Conservation (phyloP, 768 basidiomycete species). For the Favolaschia claudopus region DNA sequence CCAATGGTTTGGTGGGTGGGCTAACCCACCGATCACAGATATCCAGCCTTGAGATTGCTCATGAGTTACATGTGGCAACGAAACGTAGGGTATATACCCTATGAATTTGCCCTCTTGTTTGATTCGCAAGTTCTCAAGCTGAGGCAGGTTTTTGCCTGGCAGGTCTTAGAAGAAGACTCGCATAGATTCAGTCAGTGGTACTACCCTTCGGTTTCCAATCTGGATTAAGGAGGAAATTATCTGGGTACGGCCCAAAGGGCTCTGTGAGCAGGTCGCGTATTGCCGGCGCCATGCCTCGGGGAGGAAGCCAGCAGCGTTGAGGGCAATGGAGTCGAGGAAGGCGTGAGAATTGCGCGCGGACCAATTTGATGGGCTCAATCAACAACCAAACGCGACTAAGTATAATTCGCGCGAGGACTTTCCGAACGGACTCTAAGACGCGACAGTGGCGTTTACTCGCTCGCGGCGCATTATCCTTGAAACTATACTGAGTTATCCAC, state of each 20-base stretch:
- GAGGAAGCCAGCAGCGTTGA: no score
- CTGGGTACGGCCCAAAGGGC: constrained; percentile 17
- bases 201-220: background rate
- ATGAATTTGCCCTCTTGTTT: background rate
- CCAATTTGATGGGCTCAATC: no score
- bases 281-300: constrained; percentile 46
- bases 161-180: no score
- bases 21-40: constrained; percentile 1
- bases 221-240: background rate
- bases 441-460: no score
- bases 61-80: background rate
- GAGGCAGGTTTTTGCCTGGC: constrained; percentile 1
- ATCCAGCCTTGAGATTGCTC: constrained; percentile 11
- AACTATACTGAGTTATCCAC: background rate
- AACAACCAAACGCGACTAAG: no score
- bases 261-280: background rate
- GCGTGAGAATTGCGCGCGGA: no score
- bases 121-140: constrained; percentile 1
- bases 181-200: no score
- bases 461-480: no score
- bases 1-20: background rate
- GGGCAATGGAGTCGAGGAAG: no score
- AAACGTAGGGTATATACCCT: constrained; percentile 5
- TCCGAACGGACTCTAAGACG: no score
- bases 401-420: no score